Evolutionary conservation across 2,329 filamentous ascomycete species (phyloP), one percentile per base, ranked within the genome.

Genomic region (Ophiostoma angusticollis): DNA sequence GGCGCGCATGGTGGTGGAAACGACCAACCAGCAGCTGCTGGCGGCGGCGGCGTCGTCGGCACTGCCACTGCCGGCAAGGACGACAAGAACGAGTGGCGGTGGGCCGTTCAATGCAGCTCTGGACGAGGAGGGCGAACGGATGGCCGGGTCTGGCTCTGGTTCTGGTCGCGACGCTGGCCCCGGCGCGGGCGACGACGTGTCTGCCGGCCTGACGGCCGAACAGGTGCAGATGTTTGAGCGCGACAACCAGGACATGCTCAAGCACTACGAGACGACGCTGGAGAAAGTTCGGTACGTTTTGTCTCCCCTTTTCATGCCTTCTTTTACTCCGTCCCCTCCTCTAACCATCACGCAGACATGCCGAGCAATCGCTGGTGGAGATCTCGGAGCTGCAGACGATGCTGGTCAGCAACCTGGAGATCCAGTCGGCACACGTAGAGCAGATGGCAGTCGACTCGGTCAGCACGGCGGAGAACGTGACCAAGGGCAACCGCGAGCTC

Each of bases 191-290:
- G 14, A 42, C 40, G 40, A 44, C 41, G 47, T 52, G 51, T 44
- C 45, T 44, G 36, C 74, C 30, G 72, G 78, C 45, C 64, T 95
- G 45, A 84, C 81, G 14, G 69, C 78, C 17, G 86, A 95, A 54
- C 89, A 96, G 59, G 65, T 91, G 37, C 89, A 95, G 57, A 73
- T 94, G 55, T 96, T 98, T 62, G 87, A 89, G 50, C 74, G 85
- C 59, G 87, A 93, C 54, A 95, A 96, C 55, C 79, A 86, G 58
- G 79, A 84, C 47, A 86, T 98, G 78, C 69, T 96, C 50, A 83
- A 82, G 58, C 84, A 94, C 59, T 94, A 93, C 58, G 85, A 95
- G 59, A 85, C 82, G 61, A 86, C 84, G n/a, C 65, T 96, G 56
- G 81, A 87, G 58, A 91, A 96, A 70, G 85, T 96, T 49, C 83